Evolutionary conservation across 2,329 filamentous ascomycete genomes (phyloP).

Genomic region (Talaromyces pinophilus): DNA sequence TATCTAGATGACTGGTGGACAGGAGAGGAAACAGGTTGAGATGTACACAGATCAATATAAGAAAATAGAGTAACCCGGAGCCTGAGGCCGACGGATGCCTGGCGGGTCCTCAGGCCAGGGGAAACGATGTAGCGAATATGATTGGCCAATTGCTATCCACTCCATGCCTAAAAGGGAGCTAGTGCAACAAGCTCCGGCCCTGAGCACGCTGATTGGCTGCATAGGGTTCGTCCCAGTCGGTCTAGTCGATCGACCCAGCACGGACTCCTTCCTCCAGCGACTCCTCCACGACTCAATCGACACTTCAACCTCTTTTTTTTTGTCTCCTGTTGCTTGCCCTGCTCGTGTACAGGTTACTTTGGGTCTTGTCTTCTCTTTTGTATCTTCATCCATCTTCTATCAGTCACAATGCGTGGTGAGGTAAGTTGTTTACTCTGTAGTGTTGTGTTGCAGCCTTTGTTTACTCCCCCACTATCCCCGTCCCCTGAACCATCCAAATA

Average conservation of each 20-base stretch:
- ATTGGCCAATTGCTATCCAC: background rate
- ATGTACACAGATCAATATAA: too few relatives aligned
- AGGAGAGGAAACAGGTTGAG: too few relatives aligned
- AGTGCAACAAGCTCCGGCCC: background rate
- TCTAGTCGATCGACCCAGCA: constrained; percentile 8
- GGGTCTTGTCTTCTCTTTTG: background rate
- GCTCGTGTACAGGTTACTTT: constrained; percentile 4
- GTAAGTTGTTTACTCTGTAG: constrained; percentile 9
- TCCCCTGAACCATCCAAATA: constrained; percentile 21
- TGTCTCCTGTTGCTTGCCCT: background rate
- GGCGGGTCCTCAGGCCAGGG: constrained; percentile 12
- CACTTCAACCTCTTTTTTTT: constrained; percentile 4
- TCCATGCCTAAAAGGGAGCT: background rate
- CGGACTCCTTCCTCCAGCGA: constrained; percentile 4
- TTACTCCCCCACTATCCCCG: constrained; percentile 21
- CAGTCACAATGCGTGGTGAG: constrained; percentile 25
- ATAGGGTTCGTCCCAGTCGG: background rate
- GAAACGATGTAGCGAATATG: background rate
- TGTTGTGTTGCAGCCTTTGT: constrained; percentile 16
- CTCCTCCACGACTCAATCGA: background rate
- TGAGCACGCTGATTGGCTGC: constrained; percentile 4
- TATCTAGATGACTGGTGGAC: too few relatives aligned
- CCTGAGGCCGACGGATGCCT: background rate
- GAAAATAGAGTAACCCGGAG: too few relatives aligned
- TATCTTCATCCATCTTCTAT: background rate